A percentile compares a stretch with the other conserved stretches of the same genome.
phyloP scores from a whole-genome alignment of 768 basidiomycete genomes.

The Boletus coccyginus region DNA sequence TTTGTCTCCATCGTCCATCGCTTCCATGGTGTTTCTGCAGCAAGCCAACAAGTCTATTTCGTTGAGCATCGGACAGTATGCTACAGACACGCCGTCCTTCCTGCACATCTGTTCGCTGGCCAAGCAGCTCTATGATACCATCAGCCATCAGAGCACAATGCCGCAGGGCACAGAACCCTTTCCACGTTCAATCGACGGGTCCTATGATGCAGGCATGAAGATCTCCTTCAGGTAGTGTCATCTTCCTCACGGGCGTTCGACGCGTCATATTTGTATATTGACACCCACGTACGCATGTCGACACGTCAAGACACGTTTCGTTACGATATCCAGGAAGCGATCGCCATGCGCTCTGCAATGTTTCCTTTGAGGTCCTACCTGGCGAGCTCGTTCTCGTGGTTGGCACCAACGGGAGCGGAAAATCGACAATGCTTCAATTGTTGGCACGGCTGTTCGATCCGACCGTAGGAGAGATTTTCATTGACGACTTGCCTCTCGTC shows the following conservation, averaged over 20 bases:
- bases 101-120: conserved; percentile 14
- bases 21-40: conserved; percentile 35
- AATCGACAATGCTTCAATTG: conserved; percentile 42
- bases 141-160: conserved; percentile 19
- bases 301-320: conserved; percentile 14
- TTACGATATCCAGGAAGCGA: conserved; percentile 23
- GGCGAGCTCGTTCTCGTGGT: conserved; percentile 33
- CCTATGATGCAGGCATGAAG: conserved; percentile 21
- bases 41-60: conserved; percentile 26
- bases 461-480: conserved; percentile 39
- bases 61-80: conserved; percentile 14
- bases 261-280: neutral
- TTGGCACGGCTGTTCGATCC: conserved; percentile 49
- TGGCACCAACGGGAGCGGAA: conserved; percentile 29
- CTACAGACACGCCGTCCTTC: conserved; percentile 5
- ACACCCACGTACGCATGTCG: neutral
- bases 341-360: conserved; percentile 20
- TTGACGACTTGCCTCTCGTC: conserved; percentile 41
- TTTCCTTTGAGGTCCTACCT: conserved; percentile 28
- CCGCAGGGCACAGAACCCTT: conserved; percentile 18
- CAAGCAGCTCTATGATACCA: conserved; percentile 19
- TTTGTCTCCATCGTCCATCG: conserved; percentile 30
- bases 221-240: conserved; percentile 24
- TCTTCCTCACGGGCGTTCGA: neutral
- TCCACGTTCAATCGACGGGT: conserved; percentile 6